phyloP scores from a whole-genome alignment of 2,329 filamentous ascomycete species.

The Stachybotrys chartarum region DNA sequence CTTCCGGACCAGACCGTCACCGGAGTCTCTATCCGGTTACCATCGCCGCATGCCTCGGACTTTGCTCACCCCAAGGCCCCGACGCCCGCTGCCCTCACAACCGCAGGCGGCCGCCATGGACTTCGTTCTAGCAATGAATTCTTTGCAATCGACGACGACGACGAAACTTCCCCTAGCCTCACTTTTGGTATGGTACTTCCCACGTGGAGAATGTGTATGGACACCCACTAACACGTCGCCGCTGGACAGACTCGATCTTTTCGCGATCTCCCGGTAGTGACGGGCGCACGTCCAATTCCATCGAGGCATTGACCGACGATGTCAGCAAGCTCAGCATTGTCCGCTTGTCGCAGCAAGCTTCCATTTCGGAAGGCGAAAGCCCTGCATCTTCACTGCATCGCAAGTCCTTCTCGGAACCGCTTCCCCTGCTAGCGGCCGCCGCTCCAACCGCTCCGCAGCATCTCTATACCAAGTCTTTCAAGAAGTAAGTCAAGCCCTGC shows the following conservation, averaged over 20 bases:
- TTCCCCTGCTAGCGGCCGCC: neutral
- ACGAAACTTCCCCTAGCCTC: neutral
- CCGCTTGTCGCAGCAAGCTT: neutral
- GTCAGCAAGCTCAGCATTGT: neutral
- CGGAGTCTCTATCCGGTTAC: neutral
- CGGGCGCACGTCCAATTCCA: neutral
- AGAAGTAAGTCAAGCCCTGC: neutral
- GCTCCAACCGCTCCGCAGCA: neutral
- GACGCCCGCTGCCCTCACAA: neutral
- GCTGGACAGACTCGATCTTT: neutral
- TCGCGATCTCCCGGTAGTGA: neutral
- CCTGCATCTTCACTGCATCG: neutral
- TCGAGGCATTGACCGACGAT: neutral
- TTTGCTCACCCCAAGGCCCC: neutral
- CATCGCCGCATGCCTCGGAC: neutral
- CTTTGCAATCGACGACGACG: neutral
- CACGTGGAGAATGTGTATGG: too few relatives aligned
- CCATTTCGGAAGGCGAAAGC: neutral
- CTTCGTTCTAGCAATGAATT: neutral
- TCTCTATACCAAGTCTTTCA: neutral
- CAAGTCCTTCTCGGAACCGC: neutral
- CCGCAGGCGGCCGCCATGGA: neutral
- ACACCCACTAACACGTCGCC: too few relatives aligned
- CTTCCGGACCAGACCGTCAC: neutral
- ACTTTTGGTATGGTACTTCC: neutral